Base-by-base conservation (phyloP, 495 filamentous ascomycete genomes). In the Parmelia sp. region DNA sequence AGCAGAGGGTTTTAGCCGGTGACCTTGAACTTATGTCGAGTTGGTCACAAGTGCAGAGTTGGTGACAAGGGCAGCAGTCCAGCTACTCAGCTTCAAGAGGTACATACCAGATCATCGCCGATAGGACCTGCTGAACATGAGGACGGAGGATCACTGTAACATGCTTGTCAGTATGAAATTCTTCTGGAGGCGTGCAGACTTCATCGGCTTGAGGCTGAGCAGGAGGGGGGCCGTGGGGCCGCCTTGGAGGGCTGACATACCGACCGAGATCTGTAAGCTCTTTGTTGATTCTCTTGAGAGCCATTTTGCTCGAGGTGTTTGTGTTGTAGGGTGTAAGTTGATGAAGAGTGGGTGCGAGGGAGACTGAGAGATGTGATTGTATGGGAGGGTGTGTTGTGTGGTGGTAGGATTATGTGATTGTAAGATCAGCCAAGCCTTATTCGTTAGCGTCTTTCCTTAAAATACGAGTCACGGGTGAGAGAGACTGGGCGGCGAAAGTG, bases 261-360 rank as follows among this genome's bases (percentile, higher is more conserved):
- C 94, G 91, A 82, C 94, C 94, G 74, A 98, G 87, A 75, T 98
- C 94, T 80, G 91, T 90, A 80, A 98, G 89, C 85, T 98, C 94
- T 88, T 97, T 98, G 87, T 96, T 97, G 82, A 98, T 98, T 78
- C 94, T 86, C 90, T 98, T 98, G 75, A 98, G 88, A 80, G 94
- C 94, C 94, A 98, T 98, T 71, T 71, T 77, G 77, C 17, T 57
- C n/a, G 33, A 55, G 15, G 31, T 53, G 27, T 59, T 9, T 51
- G 12, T n/a, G 14, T 59, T 0, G 27, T 11, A 6, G 27, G n/a
- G n/a, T 40, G 56, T 51, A 29, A 57, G 47, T 7, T 53, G 36
- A 35, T 42, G 37, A 33, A 27, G 8, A 21, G 36, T 33, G 47
- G 57, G n/a, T 39, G 25, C 35, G 33, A 25, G 35, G 29, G 55